Base-by-base conservation (phyloP, 2,329 filamentous ascomycete genomes). In the Pseudogymnoascus sp. region DNA sequence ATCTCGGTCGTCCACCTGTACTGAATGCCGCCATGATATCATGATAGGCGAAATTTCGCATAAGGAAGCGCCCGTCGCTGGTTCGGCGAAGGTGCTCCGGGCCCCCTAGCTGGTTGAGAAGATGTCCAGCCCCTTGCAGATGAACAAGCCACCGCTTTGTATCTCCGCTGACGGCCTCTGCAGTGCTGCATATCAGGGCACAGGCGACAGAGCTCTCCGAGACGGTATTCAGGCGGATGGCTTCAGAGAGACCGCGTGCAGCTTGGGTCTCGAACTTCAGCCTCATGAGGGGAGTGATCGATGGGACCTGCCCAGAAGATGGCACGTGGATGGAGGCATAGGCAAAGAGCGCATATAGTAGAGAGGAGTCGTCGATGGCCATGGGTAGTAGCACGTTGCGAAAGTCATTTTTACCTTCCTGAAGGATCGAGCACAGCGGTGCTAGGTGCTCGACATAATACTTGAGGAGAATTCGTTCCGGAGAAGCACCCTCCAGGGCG, bases 21-120 rank as follows among this genome's bases (percentile, higher is more conserved):
- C 64, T 65, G 35, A 65, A 45, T 10, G 64, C 63, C 10, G 64
- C 63, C 58, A 65, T 63, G 23, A 65, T 65, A 52, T 65, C 64
- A 41, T 65, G 64, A 61, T 65, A 65, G 12, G 64, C 64, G 37
- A 65, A 65, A 43, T 65, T 63, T 29, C 64, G 63, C 26, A 65
- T 45, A 16, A 65, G 64, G 39, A 65, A 65, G 37, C 43, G 26
- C 1, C 64, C 64, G 49, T 65, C 64, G 23, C 60, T 55, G 29
- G 60, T 61, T 35, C 39, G 52, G 19, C 61, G 58, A 2, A 65
- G 63, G 7, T 58, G 43, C 37, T 58, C 43, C 14, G 64, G 64
- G 5, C 60, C 60, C 6, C 60, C 60, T 19, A 63, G 63, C 6
- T 63, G 63, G 16, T 65, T 63, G 6, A 65, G 21, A n/a, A 65